Percentiles rank a stretch among this genome's conserved stretches.
These are phyloP conservation scores for Rhizophora mangle DNA, from an alignment of 345 rosid genomes.

Conservation along the genomic window DNA sequence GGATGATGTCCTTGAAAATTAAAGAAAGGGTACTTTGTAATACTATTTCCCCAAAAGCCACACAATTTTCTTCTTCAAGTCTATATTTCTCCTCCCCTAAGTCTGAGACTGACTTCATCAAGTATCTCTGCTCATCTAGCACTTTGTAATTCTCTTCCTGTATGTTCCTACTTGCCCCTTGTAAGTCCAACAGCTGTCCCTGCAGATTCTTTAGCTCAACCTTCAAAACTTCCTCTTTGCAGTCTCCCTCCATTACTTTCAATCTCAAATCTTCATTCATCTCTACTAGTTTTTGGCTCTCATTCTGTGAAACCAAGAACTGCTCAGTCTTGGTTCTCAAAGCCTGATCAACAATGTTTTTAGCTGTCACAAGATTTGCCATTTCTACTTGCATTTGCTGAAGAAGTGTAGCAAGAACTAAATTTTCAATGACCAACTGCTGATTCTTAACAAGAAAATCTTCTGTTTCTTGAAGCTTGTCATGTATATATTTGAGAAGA, in stretches of 20 bases:
- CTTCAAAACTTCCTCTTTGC: conserved; percentile 54
- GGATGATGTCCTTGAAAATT: conserved; percentile 45
- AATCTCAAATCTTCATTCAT: conserved; percentile 50
- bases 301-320: conserved; percentile 42
- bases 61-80: conserved; percentile 60
- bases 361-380: conserved; percentile 45
- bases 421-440: conserved; percentile 46
- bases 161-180: conserved; percentile 39
- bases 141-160: conserved; percentile 50
- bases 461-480: conserved; percentile 55
- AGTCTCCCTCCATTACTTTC: conserved; percentile 46
- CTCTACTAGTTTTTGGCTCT: conserved; percentile 36
- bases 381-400: conserved; percentile 61
- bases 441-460: conserved; percentile 51
- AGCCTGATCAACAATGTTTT: conserved; percentile 41
- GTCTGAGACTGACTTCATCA: conserved; percentile 39
- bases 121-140: conserved; percentile 44
- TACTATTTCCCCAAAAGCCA: conserved; percentile 43
- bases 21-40: conserved; percentile 55
- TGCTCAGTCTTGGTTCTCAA: conserved; percentile 44
- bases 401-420: conserved; percentile 58
- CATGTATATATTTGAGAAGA: conserved; percentile 34
- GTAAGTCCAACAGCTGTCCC: conserved; percentile 43
- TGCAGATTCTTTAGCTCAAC: conserved; percentile 49
- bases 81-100: conserved; percentile 44